Evolutionary conservation across 345 rosid species (phyloP).

Genomic region (Lenwebbia sp.): DNA sequence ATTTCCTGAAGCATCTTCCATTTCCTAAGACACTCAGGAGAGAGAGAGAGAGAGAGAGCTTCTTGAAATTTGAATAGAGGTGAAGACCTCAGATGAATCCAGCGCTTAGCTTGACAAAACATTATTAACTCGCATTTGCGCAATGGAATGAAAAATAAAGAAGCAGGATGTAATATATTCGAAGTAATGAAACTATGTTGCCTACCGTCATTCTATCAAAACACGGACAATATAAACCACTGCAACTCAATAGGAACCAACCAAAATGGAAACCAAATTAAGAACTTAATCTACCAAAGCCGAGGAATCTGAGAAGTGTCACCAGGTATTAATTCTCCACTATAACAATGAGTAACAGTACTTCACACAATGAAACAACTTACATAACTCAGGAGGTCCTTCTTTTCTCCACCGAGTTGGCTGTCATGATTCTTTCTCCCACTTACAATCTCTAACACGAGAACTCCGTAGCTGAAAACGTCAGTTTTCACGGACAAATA

Average conservation of each 20-base stretch:
- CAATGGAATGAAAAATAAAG: background rate
- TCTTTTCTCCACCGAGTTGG: conserved; percentile 34
- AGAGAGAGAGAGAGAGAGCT: background rate
- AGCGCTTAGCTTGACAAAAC: background rate
- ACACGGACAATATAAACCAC: background rate
- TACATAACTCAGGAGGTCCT: conserved; percentile 73
- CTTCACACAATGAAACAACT: conserved; percentile 15
- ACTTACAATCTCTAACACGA: conserved; percentile 74
- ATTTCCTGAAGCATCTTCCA: background rate
- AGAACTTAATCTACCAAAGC: background rate
- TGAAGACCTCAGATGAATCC: background rate
- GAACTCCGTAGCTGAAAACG: conserved; percentile 79
- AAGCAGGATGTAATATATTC: background rate
- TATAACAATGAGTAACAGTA: background rate
- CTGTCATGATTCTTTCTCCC: conserved; percentile 70
- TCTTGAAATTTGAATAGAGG: background rate
- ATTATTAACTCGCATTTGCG: background rate
- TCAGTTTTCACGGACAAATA: conserved; percentile 72
- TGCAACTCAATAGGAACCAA: background rate
- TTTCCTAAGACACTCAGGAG: background rate
- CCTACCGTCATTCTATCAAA: background rate
- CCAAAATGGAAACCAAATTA: background rate
- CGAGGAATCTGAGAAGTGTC: background rate
- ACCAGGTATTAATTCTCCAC: background rate
- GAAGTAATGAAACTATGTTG: background rate